Evolutionary conservation across 2,329 filamentous ascomycete species (phyloP).

Genomic region (Coniochaeta ligniaria): DNA sequence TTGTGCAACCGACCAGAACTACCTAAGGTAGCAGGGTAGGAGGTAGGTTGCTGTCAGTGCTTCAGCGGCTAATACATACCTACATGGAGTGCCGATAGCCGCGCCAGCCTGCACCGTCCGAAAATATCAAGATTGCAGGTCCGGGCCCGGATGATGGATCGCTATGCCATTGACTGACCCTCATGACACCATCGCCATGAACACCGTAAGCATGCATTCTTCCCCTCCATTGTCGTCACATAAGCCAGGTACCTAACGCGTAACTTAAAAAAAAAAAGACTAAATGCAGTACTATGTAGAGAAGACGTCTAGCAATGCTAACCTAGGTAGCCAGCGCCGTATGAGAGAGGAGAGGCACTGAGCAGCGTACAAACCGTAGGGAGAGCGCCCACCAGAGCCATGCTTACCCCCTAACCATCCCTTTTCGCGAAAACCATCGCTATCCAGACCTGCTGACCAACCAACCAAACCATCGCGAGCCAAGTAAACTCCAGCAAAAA

Average conservation of each 20-base stretch:
- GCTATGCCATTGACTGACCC: too few relatives aligned
- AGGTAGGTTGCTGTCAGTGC: too few relatives aligned
- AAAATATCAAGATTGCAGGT: background rate
- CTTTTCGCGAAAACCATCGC: background rate
- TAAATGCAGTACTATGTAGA: background rate
- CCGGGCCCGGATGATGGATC: background rate
- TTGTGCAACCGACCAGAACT: too few relatives aligned
- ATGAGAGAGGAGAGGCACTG: background rate
- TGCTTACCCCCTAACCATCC: background rate
- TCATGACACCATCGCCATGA: too few relatives aligned
- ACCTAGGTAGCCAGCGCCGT: background rate
- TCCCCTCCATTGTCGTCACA: too few relatives aligned
- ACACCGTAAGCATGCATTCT: too few relatives aligned
- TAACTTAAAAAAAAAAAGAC: background rate
- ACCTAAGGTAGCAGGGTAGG: too few relatives aligned
- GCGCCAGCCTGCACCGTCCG: background rate
- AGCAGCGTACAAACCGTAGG: background rate
- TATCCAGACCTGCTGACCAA: background rate
- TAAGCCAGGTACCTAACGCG: too few relatives aligned
- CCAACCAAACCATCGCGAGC: background rate
- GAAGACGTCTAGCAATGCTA: background rate
- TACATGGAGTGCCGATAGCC: too few relatives aligned
- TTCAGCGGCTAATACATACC: too few relatives aligned
- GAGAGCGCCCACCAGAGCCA: conserved; percentile 4
- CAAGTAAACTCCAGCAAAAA: background rate